phyloP scores from a whole-genome alignment of 176 grass and related monocot genomes.

The Oryza longistaminata region DNA sequence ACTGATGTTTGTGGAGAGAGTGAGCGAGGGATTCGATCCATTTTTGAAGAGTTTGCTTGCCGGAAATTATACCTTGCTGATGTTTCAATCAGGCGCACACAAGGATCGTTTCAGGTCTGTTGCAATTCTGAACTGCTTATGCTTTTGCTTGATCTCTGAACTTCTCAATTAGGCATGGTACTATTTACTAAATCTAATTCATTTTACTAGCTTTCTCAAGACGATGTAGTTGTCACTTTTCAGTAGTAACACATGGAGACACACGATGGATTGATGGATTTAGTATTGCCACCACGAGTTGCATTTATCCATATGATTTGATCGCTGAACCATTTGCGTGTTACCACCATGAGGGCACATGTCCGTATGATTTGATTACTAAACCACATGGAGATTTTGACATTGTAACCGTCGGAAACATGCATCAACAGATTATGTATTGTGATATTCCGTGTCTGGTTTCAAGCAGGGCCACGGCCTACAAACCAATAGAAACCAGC shows the following conservation, averaged over 20 bases:
- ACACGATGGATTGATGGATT: slow-evolving; percentile 52
- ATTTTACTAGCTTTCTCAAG: neutral
- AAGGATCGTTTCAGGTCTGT: neutral
- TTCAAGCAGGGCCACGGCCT: slow-evolving; percentile 13
- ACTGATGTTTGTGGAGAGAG: neutral
- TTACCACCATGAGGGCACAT: slow-evolving; percentile 45
- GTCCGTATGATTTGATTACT: slow-evolving; percentile 45
- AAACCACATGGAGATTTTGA: slow-evolving; percentile 47
- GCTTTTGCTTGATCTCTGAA: neutral
- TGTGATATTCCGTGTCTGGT: slow-evolving; percentile 19
- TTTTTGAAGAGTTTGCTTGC: neutral
- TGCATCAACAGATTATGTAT: slow-evolving; percentile 20
- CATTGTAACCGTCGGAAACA: slow-evolving; percentile 32
- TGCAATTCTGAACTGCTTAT: neutral
- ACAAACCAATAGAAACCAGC: slow-evolving; percentile 45
- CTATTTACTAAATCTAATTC: neutral
- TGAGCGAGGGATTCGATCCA: neutral
- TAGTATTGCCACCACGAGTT: slow-evolving; percentile 44
- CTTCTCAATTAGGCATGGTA: neutral
- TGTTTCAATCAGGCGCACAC: neutral
- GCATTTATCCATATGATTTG: slow-evolving; percentile 46
- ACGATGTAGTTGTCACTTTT: slow-evolving; percentile 36
- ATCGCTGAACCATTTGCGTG: slow-evolving; percentile 40
- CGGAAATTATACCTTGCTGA: neutral
- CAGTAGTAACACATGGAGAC: slow-evolving; percentile 50